Evolutionary conservation across 306 rosid species (phyloP), one percentile per base, ranked within the genome.

Genomic region (Begonia peltatifolia): DNA sequence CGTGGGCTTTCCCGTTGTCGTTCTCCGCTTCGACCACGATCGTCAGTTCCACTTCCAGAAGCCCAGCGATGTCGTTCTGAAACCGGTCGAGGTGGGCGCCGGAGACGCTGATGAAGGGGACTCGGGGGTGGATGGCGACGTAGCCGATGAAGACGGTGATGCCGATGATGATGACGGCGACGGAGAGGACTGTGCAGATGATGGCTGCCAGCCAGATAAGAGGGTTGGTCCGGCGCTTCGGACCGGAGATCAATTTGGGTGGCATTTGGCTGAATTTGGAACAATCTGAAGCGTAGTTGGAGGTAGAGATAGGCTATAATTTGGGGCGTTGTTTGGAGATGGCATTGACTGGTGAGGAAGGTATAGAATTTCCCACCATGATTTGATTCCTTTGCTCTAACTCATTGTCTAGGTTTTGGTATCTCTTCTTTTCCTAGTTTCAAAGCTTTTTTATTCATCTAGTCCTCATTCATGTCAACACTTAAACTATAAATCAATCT

Each of bases 361-460:
- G 54, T 23, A 58, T 58, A 46, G 18, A 25, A 35, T 30, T 30
- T 30, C 38, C 38, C 35, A 25, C 38, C 38, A 30, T 30, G 3
- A 30, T 30, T 7, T 5, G 38, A 30, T 30, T 30, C 38, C 38
- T 30, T 30, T 51, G 48, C 56, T 44, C 52, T 71, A 69, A 75
- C 68, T 79, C 76, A 71, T 68, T 50, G 76, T 70, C 66, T 68
- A 80, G 87, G 95, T 78, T 80, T 90, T 72, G 94, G 97, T 72
- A 90, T 90, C 97, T 61, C 38, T 30, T 52, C 66, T 48, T 60
- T 60, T 41, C 56, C 64, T 16, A 15, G 46, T 59, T 38, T 59
- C 46, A 47, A 59, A 52, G 55, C 47, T 47, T 48, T 36, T 48
- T 30, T 30, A 30, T 30, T 30, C 38, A 30, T 30, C 38, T 30